A percentile compares a stretch with the other conserved stretches of the same genome.
Evolutionary conservation across 768 basidiomycete genomes (phyloP).

Genomic region (Leccinellum albellum): DNA sequence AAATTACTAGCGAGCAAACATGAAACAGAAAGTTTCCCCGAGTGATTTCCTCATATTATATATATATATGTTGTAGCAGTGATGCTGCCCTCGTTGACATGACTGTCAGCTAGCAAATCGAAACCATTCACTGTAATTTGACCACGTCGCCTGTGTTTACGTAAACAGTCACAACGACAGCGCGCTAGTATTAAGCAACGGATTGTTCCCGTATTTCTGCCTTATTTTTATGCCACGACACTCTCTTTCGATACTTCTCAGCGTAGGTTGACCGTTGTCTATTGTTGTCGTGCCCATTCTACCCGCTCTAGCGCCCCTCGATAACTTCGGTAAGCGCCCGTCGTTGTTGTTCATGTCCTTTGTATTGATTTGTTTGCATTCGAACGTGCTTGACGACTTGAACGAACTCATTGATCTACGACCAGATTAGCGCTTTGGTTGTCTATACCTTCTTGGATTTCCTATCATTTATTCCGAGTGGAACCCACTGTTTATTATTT

Average conservation of each 20-base stretch:
- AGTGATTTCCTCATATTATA: background rate
- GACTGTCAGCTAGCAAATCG: background rate
- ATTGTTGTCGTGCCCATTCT: background rate
- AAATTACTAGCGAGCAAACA: background rate
- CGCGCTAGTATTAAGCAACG: too few relatives aligned
- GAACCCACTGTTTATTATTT: slow-evolving; percentile 1
- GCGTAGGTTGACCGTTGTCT: background rate
- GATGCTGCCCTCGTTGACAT: background rate
- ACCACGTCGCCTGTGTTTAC: background rate
- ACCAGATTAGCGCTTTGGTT: slow-evolving; percentile 16
- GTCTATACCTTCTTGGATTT: slow-evolving; percentile 18
- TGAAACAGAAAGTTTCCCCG: background rate
- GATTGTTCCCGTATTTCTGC: background rate
- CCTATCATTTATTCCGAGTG: background rate
- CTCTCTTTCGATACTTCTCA: background rate
- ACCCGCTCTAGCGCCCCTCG: background rate
- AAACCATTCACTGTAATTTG: background rate
- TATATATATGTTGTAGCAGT: background rate
- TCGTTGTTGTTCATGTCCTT: slow-evolving; percentile 15
- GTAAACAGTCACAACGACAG: background rate
- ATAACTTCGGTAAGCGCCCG: slow-evolving; percentile 17
- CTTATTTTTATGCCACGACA: background rate
- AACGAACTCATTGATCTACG: slow-evolving; percentile 15
- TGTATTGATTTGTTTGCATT: slow-evolving; percentile 33
- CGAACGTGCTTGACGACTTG: slow-evolving; percentile 28